Conservation (phyloP, 2,329 filamentous ascomycete species). For the Nothophoma quercina region DNA sequence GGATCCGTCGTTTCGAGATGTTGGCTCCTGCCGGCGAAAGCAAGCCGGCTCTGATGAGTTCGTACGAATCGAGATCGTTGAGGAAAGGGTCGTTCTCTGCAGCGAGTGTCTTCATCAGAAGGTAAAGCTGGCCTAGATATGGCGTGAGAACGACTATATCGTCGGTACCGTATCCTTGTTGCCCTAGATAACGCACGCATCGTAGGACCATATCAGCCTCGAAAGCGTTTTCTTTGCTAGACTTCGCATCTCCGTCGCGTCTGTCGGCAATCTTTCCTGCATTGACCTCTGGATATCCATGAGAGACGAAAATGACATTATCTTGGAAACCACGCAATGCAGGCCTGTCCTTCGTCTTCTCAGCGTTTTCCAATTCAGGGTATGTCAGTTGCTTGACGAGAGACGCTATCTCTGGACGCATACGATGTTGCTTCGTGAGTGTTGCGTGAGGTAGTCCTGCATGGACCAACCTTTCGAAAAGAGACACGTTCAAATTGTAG, state of each 20-base stretch:
- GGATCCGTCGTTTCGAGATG: slow-evolving; percentile 61
- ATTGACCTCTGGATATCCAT: slow-evolving; percentile 62
- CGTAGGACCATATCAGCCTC: slow-evolving; percentile 73
- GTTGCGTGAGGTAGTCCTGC: slow-evolving; percentile 63
- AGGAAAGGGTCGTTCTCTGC: slow-evolving; percentile 69
- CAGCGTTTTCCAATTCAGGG: slow-evolving; percentile 65
- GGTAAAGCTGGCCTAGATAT: slow-evolving; percentile 72
- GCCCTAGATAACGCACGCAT: slow-evolving; percentile 70
- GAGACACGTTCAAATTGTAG: slow-evolving; percentile 70
- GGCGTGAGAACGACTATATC: slow-evolving; percentile 75
- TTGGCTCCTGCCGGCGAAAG: slow-evolving; percentile 62
- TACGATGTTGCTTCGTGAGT: slow-evolving; percentile 70
- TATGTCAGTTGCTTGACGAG: slow-evolving; percentile 68
- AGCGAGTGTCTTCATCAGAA: slow-evolving; percentile 63
- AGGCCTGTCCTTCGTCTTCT: slow-evolving; percentile 57
- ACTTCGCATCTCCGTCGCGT: slow-evolving; percentile 58
- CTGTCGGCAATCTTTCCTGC: slow-evolving; percentile 56
- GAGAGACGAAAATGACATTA: slow-evolving; percentile 72
- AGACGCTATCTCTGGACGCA: slow-evolving; percentile 71
- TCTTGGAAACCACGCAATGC: slow-evolving; percentile 64
- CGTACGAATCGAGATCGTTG: slow-evolving; percentile 72
- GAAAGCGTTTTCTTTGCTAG: slow-evolving; percentile 68
- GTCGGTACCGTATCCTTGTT: slow-evolving; percentile 73
- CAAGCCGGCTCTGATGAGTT: slow-evolving; percentile 69
- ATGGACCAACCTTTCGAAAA: slow-evolving; percentile 73